Percentiles rank a stretch among this genome's conserved stretches.
Conservation (phyloP, 108 stramenopile genomes). For the Nitzschia sp. region DNA sequence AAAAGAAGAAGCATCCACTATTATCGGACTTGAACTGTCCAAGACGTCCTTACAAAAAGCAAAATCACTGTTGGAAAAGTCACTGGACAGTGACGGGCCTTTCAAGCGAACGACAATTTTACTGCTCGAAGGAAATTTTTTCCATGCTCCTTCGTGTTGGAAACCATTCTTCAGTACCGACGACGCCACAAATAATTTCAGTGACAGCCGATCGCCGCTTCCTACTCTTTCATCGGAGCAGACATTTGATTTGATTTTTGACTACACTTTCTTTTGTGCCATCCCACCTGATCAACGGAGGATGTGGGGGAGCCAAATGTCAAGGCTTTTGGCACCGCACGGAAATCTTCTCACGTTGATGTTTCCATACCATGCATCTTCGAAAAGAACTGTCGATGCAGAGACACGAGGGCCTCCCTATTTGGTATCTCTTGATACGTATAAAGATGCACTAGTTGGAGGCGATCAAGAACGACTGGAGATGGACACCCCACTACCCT, state of each 20-base stretch:
- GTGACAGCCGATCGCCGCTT: neutral
- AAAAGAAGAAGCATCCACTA: neutral
- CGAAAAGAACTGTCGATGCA: neutral
- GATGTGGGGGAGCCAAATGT: slow-evolving; percentile 19
- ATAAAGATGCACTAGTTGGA: slow-evolving; percentile 9
- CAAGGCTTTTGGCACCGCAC: slow-evolving; percentile 3
- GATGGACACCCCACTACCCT: slow-evolving; percentile 19
- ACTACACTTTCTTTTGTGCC: slow-evolving; percentile 43
- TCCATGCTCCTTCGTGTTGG: slow-evolving; percentile 23
- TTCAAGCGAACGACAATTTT: neutral
- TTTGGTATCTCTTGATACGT: slow-evolving; percentile 22
- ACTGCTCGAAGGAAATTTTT: slow-evolving; percentile 26
- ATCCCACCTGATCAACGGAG: slow-evolving; percentile 16
- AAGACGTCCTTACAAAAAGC: slow-evolving; percentile 21
- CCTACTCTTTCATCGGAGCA: neutral
- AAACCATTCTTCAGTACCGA: slow-evolving; percentile 4
- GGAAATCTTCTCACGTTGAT: slow-evolving; percentile 27
- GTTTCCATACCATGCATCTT: slow-evolving; percentile 17
- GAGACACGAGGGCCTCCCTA: slow-evolving; percentile 25
- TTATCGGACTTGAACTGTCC: slow-evolving; percentile 34
- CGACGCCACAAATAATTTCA: neutral
- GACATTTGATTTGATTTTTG: slow-evolving; percentile 35
- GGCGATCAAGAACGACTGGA: neutral
- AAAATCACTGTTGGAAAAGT: neutral
- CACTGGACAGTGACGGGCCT: neutral